Percentiles rank a stretch among this genome's conserved stretches.
Conservation (phyloP, 2,329 filamentous ascomycete species). For the Apiospora malaysiana region DNA sequence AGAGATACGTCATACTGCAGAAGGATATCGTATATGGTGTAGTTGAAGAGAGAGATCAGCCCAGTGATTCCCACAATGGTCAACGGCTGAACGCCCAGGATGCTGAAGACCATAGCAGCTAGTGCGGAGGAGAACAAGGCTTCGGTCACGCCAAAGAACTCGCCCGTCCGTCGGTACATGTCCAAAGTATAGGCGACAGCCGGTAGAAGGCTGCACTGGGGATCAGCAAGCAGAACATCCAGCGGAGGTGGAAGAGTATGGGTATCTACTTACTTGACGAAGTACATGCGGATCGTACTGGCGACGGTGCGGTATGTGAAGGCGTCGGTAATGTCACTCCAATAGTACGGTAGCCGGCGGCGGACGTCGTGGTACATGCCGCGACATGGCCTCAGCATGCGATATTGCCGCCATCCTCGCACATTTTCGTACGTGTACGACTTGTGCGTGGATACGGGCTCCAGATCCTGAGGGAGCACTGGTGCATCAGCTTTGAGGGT, state of each 20-base stretch:
- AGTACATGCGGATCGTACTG: slow-evolving; percentile 63
- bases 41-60: slow-evolving; percentile 61
- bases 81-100: slow-evolving; percentile 57
- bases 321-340: slow-evolving; percentile 60
- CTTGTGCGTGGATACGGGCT: not conserved
- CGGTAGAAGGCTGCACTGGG: slow-evolving; percentile 51
- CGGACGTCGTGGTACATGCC: slow-evolving; percentile 62
- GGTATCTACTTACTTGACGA: slow-evolving; percentile 51
- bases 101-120: slow-evolving; percentile 60
- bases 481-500: not conserved
- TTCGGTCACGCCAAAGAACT: slow-evolving; percentile 63
- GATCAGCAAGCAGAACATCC: no score
- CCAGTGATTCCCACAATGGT: slow-evolving; percentile 64
- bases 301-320: slow-evolving; percentile 60
- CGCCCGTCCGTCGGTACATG: slow-evolving; percentile 60
- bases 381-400: slow-evolving; percentile 49
- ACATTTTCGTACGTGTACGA: slow-evolving; percentile 42
- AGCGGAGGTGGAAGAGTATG: no score
- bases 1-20: slow-evolving; percentile 52
- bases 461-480: not conserved
- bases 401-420: slow-evolving; percentile 47
- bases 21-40: slow-evolving; percentile 64
- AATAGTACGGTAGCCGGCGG: slow-evolving; percentile 53
- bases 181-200: slow-evolving; percentile 64
- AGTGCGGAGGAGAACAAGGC: slow-evolving; percentile 59